Evolutionary conservation across 768 basidiomycete species (phyloP).

Genomic region (Phaeotremella fagi): DNA sequence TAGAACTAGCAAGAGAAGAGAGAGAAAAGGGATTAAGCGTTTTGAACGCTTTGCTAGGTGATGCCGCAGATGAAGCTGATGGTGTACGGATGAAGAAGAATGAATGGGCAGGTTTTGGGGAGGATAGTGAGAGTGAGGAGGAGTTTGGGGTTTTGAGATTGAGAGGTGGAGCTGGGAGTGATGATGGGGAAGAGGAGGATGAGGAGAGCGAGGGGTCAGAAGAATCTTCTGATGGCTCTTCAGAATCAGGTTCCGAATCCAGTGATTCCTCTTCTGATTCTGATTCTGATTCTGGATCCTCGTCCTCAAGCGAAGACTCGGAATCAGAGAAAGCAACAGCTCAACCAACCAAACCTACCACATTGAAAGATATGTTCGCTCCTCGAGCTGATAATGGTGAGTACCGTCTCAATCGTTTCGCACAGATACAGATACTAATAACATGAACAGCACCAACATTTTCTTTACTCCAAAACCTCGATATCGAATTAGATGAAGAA

Average conservation of each 20-base stretch:
- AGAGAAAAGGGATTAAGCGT: constrained; percentile 6
- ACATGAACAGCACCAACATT: constrained; percentile 10
- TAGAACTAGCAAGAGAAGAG: constrained; percentile 11
- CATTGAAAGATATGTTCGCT: constrained; percentile 31
- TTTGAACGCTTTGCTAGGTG: constrained; percentile 6
- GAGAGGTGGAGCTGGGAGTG: constrained; percentile 7
- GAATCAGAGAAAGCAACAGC: neutral
- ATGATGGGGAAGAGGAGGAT: constrained; percentile 5
- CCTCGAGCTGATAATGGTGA: constrained; percentile 14
- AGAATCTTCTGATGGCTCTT: neutral
- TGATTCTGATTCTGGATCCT: neutral
- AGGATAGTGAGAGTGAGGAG: constrained; percentile 12
- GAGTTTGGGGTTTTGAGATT: neutral
- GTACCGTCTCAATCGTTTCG: neutral
- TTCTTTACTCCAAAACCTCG: constrained; percentile 38
- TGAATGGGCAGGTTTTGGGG: constrained; percentile 17
- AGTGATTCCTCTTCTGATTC: too few relatives aligned
- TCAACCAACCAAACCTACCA: constrained; percentile 1
- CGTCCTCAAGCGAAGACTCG: neutral
- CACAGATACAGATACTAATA: neutral
- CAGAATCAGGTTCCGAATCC: neutral
- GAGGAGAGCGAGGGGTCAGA: constrained; percentile 1
- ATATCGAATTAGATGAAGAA: constrained; percentile 41
- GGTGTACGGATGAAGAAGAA: neutral
- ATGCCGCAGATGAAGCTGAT: neutral